These are phyloP conservation scores for Candida loeiensis DNA, from an alignment of 805 yeast species.

Conservation along the genomic window DNA sequence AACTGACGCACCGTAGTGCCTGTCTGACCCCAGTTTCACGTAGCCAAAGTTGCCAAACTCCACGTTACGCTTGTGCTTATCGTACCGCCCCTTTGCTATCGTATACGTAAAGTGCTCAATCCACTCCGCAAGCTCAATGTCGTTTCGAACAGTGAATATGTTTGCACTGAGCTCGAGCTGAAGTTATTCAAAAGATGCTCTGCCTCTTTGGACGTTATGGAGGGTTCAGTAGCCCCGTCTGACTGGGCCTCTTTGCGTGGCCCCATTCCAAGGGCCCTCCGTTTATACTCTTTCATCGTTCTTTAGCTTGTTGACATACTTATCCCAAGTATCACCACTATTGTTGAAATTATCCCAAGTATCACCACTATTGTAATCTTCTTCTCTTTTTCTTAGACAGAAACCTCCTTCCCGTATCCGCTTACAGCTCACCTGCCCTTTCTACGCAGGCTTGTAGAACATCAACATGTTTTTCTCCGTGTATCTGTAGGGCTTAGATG, in stretches of 20 bases:
- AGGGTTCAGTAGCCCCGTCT: no score
- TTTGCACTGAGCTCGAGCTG: slow-evolving; percentile 49
- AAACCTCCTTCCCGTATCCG: slow-evolving; percentile 1
- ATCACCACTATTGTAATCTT: slow-evolving; percentile 7
- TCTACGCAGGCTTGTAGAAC: slow-evolving; percentile 43
- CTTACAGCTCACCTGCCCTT: background rate
- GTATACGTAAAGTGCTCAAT: slow-evolving; percentile 56
- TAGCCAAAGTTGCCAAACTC: slow-evolving; percentile 53
- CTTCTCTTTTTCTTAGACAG: background rate
- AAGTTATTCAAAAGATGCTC: slow-evolving; percentile 40
- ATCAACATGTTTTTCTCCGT: slow-evolving; percentile 46
- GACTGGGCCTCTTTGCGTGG: no score
- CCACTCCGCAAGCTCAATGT: slow-evolving; percentile 49
- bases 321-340: slow-evolving; percentile 29
- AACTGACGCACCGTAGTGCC: slow-evolving; percentile 51
- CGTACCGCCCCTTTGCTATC: slow-evolving; percentile 50
- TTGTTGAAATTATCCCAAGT: slow-evolving; percentile 34
- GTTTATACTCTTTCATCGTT: slow-evolving; percentile 41
- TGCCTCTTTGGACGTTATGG: slow-evolving; percentile 14
- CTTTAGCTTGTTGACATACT: slow-evolving; percentile 41
- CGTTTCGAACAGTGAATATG: slow-evolving; percentile 47
- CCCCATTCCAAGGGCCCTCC: slow-evolving; percentile 3
- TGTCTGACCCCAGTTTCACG: slow-evolving; percentile 52
- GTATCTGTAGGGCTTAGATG: slow-evolving; percentile 38
- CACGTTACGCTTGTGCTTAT: slow-evolving; percentile 51